Percentiles rank a stretch among this genome's conserved stretches.
Conservation (phyloP, 345 rosid species). For the Aurinia saxatilis region DNA sequence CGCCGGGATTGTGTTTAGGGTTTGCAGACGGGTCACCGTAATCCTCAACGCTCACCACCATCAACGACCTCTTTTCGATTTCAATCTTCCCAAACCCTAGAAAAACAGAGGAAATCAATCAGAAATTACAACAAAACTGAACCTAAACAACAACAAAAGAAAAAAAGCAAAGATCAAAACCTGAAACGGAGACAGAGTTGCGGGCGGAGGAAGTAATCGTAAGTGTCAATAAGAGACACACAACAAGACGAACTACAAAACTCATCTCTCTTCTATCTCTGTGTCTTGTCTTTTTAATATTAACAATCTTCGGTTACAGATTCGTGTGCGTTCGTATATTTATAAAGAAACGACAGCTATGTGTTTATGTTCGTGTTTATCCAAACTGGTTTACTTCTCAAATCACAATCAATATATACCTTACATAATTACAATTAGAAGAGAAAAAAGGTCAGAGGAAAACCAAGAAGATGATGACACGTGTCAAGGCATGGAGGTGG, state of each 20-base stretch:
- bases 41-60: conserved; percentile 21
- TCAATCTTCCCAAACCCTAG: conserved; percentile 10
- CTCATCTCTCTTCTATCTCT: conserved; percentile 13
- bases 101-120: background rate
- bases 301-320: background rate
- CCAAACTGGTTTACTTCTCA: conserved; percentile 11
- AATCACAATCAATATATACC: conserved; percentile 14
- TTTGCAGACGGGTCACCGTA: conserved; percentile 30
- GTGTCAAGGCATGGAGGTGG: conserved; percentile 5
- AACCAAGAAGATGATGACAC: conserved; percentile 9
- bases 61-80: conserved; percentile 6
- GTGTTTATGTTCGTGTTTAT: conserved; percentile 14
- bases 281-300: background rate
- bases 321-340: background rate
- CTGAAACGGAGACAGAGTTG: conserved; percentile 15
- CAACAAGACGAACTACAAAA: conserved; percentile 12
- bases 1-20: conserved; percentile 27
- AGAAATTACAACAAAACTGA: background rate
- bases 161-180: conserved; percentile 1
- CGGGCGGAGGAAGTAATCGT: conserved; percentile 20
- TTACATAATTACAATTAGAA: background rate
- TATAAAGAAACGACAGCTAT: conserved; percentile 15
- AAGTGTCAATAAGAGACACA: conserved; percentile 13
- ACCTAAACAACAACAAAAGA: background rate
- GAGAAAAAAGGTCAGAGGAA: background rate